phyloP scores from a whole-genome alignment of 768 basidiomycete genomes.

The Leccinellum rugosiceps region DNA sequence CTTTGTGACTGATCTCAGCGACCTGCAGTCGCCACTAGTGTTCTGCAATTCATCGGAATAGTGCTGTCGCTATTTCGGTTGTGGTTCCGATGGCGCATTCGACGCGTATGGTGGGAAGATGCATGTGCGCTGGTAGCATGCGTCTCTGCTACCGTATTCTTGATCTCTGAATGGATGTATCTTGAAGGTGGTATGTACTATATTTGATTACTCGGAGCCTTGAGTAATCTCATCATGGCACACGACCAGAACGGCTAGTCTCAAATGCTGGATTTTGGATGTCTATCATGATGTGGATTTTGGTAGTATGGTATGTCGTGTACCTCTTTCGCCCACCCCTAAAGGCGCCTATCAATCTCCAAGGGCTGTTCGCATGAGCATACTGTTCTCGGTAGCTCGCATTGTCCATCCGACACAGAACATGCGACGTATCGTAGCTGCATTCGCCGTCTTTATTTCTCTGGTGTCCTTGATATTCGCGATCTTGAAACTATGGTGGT shows the following conservation, averaged over 20 bases:
- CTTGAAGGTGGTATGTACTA: slow-evolving; percentile 16
- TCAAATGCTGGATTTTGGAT: slow-evolving; percentile 15
- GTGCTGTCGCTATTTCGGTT: slow-evolving; percentile 16
- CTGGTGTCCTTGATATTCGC: slow-evolving; percentile 5
- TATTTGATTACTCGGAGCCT: not conserved
- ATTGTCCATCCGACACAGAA: slow-evolving; percentile 11
- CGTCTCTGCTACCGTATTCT: not conserved
- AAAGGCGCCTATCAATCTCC: not conserved
- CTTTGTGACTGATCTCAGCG: not conserved
- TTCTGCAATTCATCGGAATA: slow-evolving; percentile 13
- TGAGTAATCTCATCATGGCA: not conserved
- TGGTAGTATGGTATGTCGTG: slow-evolving; percentile 17
- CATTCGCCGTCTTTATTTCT: slow-evolving; percentile 7
- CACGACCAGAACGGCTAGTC: slow-evolving; percentile 2
- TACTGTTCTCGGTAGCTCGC: slow-evolving; percentile 20
- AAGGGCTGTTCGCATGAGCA: slow-evolving; percentile 24
- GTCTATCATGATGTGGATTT: not conserved
- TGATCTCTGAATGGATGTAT: slow-evolving; percentile 13
- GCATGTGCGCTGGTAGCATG: slow-evolving; percentile 11
- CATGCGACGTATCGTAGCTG: slow-evolving; percentile 8
- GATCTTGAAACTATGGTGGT: slow-evolving; percentile 5
- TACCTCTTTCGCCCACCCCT: not conserved
- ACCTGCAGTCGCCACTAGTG: slow-evolving; percentile 2
- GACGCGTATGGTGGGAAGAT: slow-evolving; percentile 25
- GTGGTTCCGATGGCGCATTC: slow-evolving; percentile 14